Percentiles rank a stretch among this genome's conserved stretches.
phyloP scores from a whole-genome alignment of 495 filamentous ascomycete species.

The Geopyxis carbonaria region DNA sequence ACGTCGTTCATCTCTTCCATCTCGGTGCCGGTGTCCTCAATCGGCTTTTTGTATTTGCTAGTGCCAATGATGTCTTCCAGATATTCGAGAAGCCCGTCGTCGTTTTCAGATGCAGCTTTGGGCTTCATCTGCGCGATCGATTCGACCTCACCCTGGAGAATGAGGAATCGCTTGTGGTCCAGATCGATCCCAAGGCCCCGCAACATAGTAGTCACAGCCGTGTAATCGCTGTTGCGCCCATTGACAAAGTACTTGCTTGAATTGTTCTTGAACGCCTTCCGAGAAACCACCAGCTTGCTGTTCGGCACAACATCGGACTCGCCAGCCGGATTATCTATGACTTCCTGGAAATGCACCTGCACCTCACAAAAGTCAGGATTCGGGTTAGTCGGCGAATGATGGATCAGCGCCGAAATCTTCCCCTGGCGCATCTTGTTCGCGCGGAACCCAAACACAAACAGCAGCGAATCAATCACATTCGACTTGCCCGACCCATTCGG shows the following conservation, averaged over 20 bases:
- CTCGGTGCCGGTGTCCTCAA: constrained; percentile 79
- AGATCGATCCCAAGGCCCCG: constrained; percentile 80
- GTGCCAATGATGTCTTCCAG: constrained; percentile 98
- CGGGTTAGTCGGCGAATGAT: constrained; percentile 78
- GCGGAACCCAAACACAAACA: constrained; percentile 96
- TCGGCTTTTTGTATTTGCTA: constrained; percentile 90
- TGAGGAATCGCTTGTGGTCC: constrained; percentile 95
- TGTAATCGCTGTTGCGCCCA: constrained; percentile 71
- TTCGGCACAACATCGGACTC: constrained; percentile 56
- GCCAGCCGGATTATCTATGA: constrained; percentile 67
- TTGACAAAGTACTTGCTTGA: constrained; percentile 97
- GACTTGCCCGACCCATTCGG: constrained; percentile 98
- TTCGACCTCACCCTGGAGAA: constrained; percentile 93
- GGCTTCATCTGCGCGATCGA: constrained; percentile 99
- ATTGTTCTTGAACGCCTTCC: constrained; percentile 94
- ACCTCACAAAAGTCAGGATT: constrained; percentile 84
- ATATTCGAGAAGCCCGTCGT: constrained; percentile 91
- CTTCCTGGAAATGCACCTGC: constrained; percentile 85
- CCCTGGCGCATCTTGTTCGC: constrained; percentile 99
- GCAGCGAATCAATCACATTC: constrained; percentile 92
- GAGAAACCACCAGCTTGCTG: constrained; percentile 70
- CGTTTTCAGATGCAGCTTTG: constrained; percentile 83
- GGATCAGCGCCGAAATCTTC: constrained; percentile 92
- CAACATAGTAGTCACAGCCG: constrained; percentile 71
- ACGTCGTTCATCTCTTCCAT: constrained; percentile 86